Evolutionary conservation across 345 rosid species (phyloP), one percentile per base, ranked within the genome.

Genomic region (Linum lewisii): DNA sequence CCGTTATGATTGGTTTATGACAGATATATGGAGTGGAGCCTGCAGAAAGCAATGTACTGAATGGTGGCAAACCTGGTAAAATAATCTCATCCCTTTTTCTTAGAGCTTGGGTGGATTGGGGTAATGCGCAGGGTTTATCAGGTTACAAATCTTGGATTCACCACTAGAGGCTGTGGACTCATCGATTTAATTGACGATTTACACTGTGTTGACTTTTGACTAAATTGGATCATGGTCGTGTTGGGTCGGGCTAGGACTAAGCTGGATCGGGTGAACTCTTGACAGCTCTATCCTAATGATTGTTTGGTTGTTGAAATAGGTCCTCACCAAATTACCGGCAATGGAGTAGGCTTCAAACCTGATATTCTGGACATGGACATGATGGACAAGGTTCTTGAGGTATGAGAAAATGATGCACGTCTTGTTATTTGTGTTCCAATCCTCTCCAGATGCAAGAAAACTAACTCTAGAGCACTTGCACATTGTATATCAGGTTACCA

Each of bases 11-110:
- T 11, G 26, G 51, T 19, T 21, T 14, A 32, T 57, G 58, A 50
- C 60, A 93, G 99, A 93, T 93, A 61, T 93, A 88, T 68, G 99
- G 99, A 58, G 89, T 93, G 37, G 99, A 93, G 70, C 99, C 99
- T 22, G 78, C 95, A 24, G 99, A 93, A 78, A 93, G 99, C 66
- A 93, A 89, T 26, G 11, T 89, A 62, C 77, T 93, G 55, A 93
- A 89, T 63, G 99, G 99, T 67, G 99, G 99, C 22, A 89, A 93
- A 71, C 97, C 99, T 51, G 98, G 98, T 87, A 68, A 66, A 42
- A 16, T 7, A 36, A 58, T 0, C 19, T 62, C n/a, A 20, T 7
- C n/a, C 21, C 38, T 10, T 14, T 49, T 22, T 25, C 3, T 5
- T 3, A 34, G 38, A 11, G 38, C 22, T 52, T 36, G 37, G n/a